A percentile compares a stretch with the other conserved stretches of the same genome.
These are phyloP conservation scores for Wickerhamiella musiphila DNA, from an alignment of 805 yeast species.

Conservation along the genomic window DNA sequence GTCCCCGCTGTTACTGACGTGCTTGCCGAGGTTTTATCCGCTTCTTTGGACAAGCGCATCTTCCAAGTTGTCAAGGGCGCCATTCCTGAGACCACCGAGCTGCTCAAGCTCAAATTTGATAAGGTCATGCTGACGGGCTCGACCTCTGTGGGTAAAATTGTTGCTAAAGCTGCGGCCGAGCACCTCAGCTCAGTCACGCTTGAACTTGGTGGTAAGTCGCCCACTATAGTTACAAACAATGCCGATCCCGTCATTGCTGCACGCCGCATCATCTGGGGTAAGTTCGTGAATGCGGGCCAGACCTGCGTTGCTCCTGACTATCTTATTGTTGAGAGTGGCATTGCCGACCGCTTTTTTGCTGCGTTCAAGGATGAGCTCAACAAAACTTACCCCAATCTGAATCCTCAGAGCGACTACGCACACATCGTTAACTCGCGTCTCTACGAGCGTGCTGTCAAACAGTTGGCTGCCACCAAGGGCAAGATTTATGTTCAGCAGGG, in stretches of 20 bases:
- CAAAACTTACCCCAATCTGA: slow-evolving; percentile 30
- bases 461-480: slow-evolving; percentile 24
- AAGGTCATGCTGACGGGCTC: slow-evolving; percentile 80
- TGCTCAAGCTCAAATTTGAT: slow-evolving; percentile 54
- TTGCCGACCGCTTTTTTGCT: slow-evolving; percentile 34
- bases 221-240: slow-evolving; percentile 47
- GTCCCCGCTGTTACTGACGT: slow-evolving; percentile 43
- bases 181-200: slow-evolving; percentile 61
- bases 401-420: slow-evolving; percentile 28
- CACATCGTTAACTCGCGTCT: slow-evolving; percentile 45
- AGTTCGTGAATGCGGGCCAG: slow-evolving; percentile 71
- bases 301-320: slow-evolving; percentile 86
- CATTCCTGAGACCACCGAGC: slow-evolving; percentile 38
- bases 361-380: slow-evolving; percentile 26
- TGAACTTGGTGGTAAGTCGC: slow-evolving; percentile 89
- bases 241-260: slow-evolving; percentile 28
- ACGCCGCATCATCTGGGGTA: slow-evolving; percentile 60
- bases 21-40: slow-evolving; percentile 37
- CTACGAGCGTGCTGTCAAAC: slow-evolving; percentile 28
- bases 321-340: slow-evolving; percentile 41
- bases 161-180: slow-evolving; percentile 72
- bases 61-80: slow-evolving; percentile 59
- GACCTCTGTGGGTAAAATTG: slow-evolving; percentile 52
- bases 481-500: slow-evolving; percentile 17
- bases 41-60: slow-evolving; percentile 38